Evolutionary conservation across 441 rosid species (phyloP).

Genomic region (Populus trichocarpa): DNA sequence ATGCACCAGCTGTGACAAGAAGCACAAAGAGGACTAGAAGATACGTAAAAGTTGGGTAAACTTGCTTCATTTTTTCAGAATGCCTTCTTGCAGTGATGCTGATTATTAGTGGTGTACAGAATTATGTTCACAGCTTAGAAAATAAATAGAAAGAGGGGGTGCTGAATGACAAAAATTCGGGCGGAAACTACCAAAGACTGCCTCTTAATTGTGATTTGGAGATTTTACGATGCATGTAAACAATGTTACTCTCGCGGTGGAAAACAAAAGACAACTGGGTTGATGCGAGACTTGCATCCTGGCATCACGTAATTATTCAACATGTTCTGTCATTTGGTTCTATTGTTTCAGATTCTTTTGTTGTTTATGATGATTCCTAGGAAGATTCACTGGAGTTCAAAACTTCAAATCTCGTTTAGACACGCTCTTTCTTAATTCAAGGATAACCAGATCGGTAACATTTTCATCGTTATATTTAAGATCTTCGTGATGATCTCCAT

Average conservation of each 20-base stretch:
- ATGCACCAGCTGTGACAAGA: neutral
- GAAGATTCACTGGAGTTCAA: neutral
- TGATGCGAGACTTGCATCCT: neutral
- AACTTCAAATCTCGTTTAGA: neutral
- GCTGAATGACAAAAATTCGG: neutral
- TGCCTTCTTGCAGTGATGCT: neutral
- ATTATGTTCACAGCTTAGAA: neutral
- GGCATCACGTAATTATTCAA: neutral
- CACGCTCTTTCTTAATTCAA: neutral
- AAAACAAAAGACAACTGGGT: neutral
- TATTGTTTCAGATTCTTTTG: neutral
- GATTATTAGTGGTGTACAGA: neutral
- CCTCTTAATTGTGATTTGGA: neutral
- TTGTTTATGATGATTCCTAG: neutral
- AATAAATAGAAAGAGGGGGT: neutral
- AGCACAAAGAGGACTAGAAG: constrained; percentile 7
- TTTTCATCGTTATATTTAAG: neutral
- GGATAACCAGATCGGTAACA: neutral
- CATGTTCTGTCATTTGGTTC: neutral
- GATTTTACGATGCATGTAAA: no score
- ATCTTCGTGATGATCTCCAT: neutral
- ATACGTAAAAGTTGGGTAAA: neutral
- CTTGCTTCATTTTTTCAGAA: constrained; percentile 13
- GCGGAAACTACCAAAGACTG: neutral
- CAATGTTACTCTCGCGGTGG: neutral